phyloP scores from a whole-genome alignment of 2,329 filamentous ascomycete species.

The Sporothrix globosa region DNA sequence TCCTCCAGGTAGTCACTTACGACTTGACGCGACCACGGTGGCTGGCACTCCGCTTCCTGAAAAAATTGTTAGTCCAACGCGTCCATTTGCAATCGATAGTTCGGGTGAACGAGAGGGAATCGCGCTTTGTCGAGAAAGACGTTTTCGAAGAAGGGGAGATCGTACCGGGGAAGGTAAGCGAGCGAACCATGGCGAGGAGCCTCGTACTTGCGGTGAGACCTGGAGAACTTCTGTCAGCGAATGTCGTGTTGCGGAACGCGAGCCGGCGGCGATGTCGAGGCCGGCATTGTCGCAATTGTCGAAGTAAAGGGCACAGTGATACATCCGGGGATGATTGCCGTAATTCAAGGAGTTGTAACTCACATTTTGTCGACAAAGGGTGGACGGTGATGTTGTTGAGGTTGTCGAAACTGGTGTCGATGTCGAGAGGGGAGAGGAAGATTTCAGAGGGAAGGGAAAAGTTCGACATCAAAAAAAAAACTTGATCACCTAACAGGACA shows the following conservation, averaged over 20 bases:
- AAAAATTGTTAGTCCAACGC: conserved; percentile 33
- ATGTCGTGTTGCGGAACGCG: background rate
- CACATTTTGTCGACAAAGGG: conserved; percentile 34
- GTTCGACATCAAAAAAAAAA: conserved; percentile 33
- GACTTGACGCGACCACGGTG: conserved; percentile 76
- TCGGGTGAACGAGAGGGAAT: conserved; percentile 2
- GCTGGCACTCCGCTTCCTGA: conserved; percentile 38
- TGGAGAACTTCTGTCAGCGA: conserved; percentile 38
- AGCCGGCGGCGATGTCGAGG: background rate
- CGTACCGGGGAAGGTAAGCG: conserved; percentile 69
- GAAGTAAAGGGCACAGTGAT: background rate
- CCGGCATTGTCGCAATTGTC: conserved; percentile 14
- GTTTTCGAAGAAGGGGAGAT: conserved; percentile 18
- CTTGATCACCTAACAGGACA: conserved; percentile 26
- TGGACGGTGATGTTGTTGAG: conserved; percentile 31
- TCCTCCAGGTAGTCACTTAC: conserved; percentile 58
- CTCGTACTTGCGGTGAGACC: conserved; percentile 66
- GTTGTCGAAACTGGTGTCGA: conserved; percentile 31
- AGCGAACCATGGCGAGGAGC: conserved; percentile 94
- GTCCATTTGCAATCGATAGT: conserved; percentile 11
- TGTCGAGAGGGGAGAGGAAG: conserved; percentile 29
- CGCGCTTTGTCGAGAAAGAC: conserved; percentile 6
- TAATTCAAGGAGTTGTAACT: conserved; percentile 22
- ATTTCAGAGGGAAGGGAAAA: conserved; percentile 29
- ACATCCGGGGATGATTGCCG: background rate